Base-by-base conservation (phyloP, 371 early-diverging fungal species). In the Apophysomyces elegans region DNA sequence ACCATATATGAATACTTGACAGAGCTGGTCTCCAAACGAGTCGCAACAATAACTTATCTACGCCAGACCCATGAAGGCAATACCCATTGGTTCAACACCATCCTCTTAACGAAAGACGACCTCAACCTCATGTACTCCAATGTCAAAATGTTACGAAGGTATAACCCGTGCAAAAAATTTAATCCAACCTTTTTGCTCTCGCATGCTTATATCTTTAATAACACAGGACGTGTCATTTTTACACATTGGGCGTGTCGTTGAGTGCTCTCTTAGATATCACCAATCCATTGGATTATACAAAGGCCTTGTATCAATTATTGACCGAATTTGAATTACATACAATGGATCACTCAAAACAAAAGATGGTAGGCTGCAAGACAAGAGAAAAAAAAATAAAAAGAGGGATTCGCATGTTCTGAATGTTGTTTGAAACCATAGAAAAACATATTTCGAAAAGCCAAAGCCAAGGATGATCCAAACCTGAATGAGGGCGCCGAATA, bases 11-110 rank as follows among this genome's bases (percentile, higher is more conserved):
- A 86, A 56, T 78, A 78, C 50, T 73, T 86, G 5, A 65, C 74
- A 37, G 90, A 90, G 59, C 76, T 89, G 35, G 84, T 90, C 12
- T 84, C 85, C 36, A 89, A 88, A 72, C 83, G 90, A 45, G 83
- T 88, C 18, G 84, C 86, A 9, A 90, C 90, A 9, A 84, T 90
- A 47, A 80, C 80, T 58, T 89, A 90, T 71, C 79, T 90, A 37
- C 70, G 86, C 50, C 80, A 77, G 37, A 78, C 81, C 12, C 84
- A 86, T 70, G 82, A 84, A 65, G 86, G 86, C 9, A 79, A 67
- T 44, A 83, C 84, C 2, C 83, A 84, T 58, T 86, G 84, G 83
- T 83, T 86, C 65, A 89, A 88, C 58, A 79, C 89, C 6, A 82
- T 90, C 67, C 71, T 87, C 2, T 66, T 88, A 38, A 81, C 84